Percentiles rank a stretch among this genome's conserved stretches.
Conservation (phyloP, 345 rosid species). For the Lepidium didymum region DNA sequence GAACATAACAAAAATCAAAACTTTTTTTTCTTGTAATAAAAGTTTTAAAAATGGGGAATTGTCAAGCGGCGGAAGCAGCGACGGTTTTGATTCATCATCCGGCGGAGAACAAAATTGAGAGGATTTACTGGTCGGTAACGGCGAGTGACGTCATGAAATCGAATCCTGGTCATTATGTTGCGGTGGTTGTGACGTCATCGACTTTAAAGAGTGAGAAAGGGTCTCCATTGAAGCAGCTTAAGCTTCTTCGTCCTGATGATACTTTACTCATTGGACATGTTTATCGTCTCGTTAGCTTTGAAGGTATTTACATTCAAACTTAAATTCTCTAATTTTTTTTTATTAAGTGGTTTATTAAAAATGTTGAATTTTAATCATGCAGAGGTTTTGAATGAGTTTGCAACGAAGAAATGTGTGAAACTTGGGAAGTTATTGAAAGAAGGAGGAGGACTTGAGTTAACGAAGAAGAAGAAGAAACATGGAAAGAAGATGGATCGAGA, state of each 20-base stretch:
- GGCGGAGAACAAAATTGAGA: slow-evolving; percentile 52
- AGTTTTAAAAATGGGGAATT: slow-evolving; percentile 61
- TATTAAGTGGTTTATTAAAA: neutral
- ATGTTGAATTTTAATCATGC: neutral
- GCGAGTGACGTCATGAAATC: slow-evolving; percentile 68
- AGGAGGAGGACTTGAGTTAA: slow-evolving; percentile 38
- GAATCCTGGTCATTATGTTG: slow-evolving; percentile 82
- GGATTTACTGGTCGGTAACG: slow-evolving; percentile 66
- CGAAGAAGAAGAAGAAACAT: slow-evolving; percentile 24
- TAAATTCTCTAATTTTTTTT: neutral
- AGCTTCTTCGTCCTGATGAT: slow-evolving; percentile 73
- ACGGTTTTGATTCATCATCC: slow-evolving; percentile 79
- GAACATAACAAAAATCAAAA: neutral
- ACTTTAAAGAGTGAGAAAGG: slow-evolving; percentile 36
- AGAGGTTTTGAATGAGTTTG: slow-evolving; percentile 76
- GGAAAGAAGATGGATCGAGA: slow-evolving; percentile 10
- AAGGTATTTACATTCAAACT: slow-evolving; percentile 34
- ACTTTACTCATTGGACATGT: slow-evolving; percentile 64
- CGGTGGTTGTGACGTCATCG: slow-evolving; percentile 52
- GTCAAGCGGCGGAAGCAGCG: slow-evolving; percentile 87
- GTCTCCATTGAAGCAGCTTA: slow-evolving; percentile 59
- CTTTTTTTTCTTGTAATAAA: neutral
- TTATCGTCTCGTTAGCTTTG: slow-evolving; percentile 73
- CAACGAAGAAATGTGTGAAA: slow-evolving; percentile 64
- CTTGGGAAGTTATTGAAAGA: slow-evolving; percentile 63